Conservation (phyloP, 2,329 filamentous ascomycete genomes). For the Domatiomyces catenatus region DNA sequence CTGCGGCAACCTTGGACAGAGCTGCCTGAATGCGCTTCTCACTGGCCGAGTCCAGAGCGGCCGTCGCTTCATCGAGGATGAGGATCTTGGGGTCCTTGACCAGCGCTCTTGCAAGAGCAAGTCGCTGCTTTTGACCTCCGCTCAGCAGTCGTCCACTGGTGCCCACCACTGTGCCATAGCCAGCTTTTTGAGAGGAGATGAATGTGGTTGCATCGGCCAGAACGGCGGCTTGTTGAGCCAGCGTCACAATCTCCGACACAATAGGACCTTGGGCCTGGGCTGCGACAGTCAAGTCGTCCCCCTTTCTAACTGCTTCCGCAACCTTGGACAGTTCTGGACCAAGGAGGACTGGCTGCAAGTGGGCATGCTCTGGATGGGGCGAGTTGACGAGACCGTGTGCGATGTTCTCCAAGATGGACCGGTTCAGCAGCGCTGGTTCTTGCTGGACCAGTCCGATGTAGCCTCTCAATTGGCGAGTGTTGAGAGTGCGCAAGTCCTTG, state of each 20-base stretch:
- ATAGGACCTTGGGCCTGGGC: constrained; percentile 17
- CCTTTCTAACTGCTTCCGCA: constrained; percentile 3
- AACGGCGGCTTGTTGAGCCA: constrained; percentile 25
- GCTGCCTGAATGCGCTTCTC: constrained; percentile 24
- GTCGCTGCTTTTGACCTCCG: constrained; percentile 81
- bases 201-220: constrained; percentile 46
- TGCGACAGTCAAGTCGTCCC: constrained; percentile 1
- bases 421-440: constrained; percentile 36
- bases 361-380: constrained; percentile 16
- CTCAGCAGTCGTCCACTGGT: constrained; percentile 70
- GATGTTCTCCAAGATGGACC: constrained; percentile 40
- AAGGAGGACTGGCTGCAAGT: constrained; percentile 16
- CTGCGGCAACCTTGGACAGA: constrained; percentile 18
- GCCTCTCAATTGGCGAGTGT: constrained; percentile 23
- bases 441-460: constrained; percentile 33
- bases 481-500: constrained; percentile 20
- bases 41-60: constrained; percentile 23
- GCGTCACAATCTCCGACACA: constrained; percentile 39
- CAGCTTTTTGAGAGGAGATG: constrained; percentile 37
- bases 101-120: constrained; percentile 72
- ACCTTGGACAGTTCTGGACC: constrained; percentile 1
- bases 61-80: constrained; percentile 25
- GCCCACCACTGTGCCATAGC: constrained; percentile 33
- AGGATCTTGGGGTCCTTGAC: constrained; percentile 74
- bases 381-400: constrained; percentile 34